Conservation (phyloP, 176 grass and related monocot genomes). For the Ananas comosus region DNA sequence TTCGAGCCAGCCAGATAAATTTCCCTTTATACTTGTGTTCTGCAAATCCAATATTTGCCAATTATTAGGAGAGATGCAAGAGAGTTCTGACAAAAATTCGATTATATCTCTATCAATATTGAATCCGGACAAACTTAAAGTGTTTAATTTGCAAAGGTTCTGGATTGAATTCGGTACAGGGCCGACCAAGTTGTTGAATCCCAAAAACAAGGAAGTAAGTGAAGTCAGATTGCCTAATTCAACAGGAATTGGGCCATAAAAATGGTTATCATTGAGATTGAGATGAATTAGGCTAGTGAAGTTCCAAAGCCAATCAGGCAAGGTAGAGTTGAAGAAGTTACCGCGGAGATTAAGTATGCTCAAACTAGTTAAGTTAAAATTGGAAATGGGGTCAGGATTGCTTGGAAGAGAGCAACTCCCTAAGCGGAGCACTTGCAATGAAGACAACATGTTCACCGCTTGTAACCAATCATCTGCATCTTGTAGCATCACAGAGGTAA, state of each 20-base stretch:
- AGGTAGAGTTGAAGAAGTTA: neutral
- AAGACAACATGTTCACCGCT: conserved; percentile 11
- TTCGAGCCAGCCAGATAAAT: conserved; percentile 11
- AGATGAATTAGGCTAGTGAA: neutral
- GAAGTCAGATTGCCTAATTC: neutral
- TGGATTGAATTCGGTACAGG: neutral
- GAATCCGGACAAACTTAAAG: neutral
- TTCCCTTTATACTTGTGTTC: neutral
- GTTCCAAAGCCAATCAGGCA: neutral
- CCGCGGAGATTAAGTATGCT: accelerated
- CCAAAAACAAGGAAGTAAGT: neutral
- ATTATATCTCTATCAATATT: neutral
- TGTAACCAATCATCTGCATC: neutral
- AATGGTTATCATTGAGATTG: accelerated
- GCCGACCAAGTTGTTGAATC: neutral
- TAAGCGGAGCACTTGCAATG: neutral
- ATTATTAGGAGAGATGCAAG: neutral
- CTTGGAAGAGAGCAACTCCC: neutral
- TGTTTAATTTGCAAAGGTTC: neutral
- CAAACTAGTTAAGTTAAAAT: conserved; percentile 17
- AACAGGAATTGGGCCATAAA: conserved; percentile 1
- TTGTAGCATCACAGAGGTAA: neutral
- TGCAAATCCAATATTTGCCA: neutral
- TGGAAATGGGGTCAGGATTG: neutral
- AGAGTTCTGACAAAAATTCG: neutral